Evolutionary conservation across 169 alveolate genomes (phyloP), one percentile per base, ranked within the genome.

Genomic region (Plasmodium fragile): DNA sequence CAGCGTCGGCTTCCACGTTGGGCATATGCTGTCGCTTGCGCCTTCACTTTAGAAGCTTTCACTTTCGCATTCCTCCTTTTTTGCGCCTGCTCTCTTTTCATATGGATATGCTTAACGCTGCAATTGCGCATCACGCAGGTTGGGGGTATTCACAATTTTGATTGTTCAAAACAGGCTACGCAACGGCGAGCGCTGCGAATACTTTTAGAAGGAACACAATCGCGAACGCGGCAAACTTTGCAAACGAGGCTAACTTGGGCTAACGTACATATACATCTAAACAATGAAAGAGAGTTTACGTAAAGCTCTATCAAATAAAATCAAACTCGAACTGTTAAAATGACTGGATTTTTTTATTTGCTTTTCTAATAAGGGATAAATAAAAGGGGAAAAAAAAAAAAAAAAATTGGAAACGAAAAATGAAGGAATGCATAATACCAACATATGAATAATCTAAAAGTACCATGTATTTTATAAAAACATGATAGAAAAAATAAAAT

Each of bases 281-380:
- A 7, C 75, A 59, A 0, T 59, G 75, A 8, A 34, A 59, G 13
- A 22, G 34, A n/a, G n/a, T n/a, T 22, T 25, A 59, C 75, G 75
- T 59, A 59, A 59, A 59, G 75, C 75, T 59, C 34, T 59, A 59
- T 59, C 75, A 59, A 59, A 59, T 59, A 10, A 45, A 45, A 59
- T 59, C 75, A 59, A 59, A 59, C 75, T 59, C 75, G 34, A 59
- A 34, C n/a, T 45, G 55, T 45, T 45, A 45, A 59, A 13, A 59
- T 18, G 75, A 59, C 16, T 59, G 4, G 28, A 34, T 22, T 59
- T n/a, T 55, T 59, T 59, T 59, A 18, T 8, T 59, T 59, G 5
- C 0, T 16, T 59, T 59, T 59, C 75, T 59, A 59, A 59, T 34
- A 59, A 59, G n/a, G 7, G 32, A 59, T 59, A n/a, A 18, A 59